Conservation (phyloP, 371 early-diverging fungal species). For the Syncephalastrum racemosum region DNA sequence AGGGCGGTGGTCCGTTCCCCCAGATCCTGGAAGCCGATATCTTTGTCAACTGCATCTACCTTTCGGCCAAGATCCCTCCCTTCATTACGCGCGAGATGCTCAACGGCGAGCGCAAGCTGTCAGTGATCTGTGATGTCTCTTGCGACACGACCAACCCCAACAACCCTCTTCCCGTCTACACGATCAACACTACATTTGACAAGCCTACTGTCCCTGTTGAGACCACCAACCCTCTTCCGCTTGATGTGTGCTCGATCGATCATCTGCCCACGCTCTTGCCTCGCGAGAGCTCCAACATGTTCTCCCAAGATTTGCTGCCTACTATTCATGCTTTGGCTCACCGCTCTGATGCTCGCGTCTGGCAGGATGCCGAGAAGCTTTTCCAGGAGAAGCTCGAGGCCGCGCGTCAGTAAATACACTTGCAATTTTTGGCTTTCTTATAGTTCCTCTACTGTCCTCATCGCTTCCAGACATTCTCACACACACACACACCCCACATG, state of each 20-base stretch:
- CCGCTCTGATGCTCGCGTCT: conserved; percentile 71
- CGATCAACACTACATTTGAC: conserved; percentile 89
- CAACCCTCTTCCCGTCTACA: conserved; percentile 96
- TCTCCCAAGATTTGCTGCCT: conserved; percentile 84
- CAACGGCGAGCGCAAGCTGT: conserved; percentile 68
- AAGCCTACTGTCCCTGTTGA: conserved; percentile 78
- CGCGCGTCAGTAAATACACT: conserved; percentile 18
- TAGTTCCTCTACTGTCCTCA: background rate
- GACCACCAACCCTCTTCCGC: conserved; percentile 58
- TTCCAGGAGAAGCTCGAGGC: conserved; percentile 74
- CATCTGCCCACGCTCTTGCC: conserved; percentile 95
- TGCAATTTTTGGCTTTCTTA: background rate
- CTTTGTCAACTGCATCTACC: conserved; percentile 98
- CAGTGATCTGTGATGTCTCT: conserved; percentile 90
- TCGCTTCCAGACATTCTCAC: background rate
- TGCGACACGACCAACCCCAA: conserved; percentile 97
- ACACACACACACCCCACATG: background rate
- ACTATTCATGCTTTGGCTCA: conserved; percentile 70
- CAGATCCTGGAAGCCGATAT: conserved; percentile 86
- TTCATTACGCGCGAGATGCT: conserved; percentile 85
- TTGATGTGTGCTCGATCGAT: conserved; percentile 94
- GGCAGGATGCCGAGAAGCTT: conserved; percentile 84
- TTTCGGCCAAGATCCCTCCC: conserved; percentile 88
- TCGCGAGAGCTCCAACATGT: conserved; percentile 88
- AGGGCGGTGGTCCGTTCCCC: conserved; percentile 90